Base-by-base conservation (phyloP, 305 asterid species). In the Euphrasia arctica region DNA sequence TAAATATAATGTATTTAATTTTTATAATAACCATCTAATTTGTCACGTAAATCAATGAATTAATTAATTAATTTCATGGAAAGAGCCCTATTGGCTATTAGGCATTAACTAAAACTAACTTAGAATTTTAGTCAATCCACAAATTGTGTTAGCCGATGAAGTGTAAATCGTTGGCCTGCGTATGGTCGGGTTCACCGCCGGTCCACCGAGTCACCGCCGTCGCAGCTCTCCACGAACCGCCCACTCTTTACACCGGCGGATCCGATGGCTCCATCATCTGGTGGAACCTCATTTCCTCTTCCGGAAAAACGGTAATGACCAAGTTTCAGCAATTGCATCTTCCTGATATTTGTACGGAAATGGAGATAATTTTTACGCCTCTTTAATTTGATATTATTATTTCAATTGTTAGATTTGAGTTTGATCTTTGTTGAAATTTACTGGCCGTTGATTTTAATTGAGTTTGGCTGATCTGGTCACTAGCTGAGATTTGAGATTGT, bases 241-340 rank as follows among this genome's bases (percentile, higher is more conserved):
- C 86, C 64, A 83, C 95, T 59, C 96, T 93, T 14, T 90, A 88
- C 85, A 90, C 99, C 69, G 99, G 96, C 67, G 99, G 95, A 76
- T 85, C 95, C 65, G 93, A 93, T 86, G 99, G 97, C 91, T 83
- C 97, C 85, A 91, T 93, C 87, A 76, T 90, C 89, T 86, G 97
- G 91, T 93, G 99, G 97, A 86, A 79, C 74, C 80, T 90, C 76
- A 55, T 77, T 67, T 72, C 85, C 57, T 68, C 85, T 43, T 18
- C 42, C 60, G 72, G 22, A 7, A 76, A 73, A 54, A 60, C 77
- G 85, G 88, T 80, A 74, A 66, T 47, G 49, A 12, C 8, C 18
- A 47, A 62, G 56, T 59, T 71, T 15, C 48, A 56, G 65, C 45
- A 11, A 60, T 54, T 60, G 58, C 29, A 7, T 36, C 1, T 13